Evolutionary conservation across 148 eudicot species (phyloP).

Genomic region (Persicaria maculosa): DNA sequence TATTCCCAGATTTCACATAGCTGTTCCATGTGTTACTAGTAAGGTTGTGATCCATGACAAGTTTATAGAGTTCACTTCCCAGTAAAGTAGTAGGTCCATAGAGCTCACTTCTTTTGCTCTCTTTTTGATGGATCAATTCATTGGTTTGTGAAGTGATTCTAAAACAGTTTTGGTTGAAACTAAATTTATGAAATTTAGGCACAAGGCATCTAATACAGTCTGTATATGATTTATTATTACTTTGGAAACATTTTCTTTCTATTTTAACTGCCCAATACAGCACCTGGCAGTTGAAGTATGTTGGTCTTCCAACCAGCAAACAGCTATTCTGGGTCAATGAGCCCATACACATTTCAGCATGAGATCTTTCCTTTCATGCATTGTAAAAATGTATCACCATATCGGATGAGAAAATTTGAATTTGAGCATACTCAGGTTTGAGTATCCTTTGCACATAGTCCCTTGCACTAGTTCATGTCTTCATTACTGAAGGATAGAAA

Average conservation of each 20-base stretch:
- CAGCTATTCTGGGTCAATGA: background rate
- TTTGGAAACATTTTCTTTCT: background rate
- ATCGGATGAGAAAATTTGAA: background rate
- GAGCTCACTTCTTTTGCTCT: no score
- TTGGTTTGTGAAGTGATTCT: no score
- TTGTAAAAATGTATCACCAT: background rate
- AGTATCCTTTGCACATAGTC: no score
- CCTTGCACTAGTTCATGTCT: background rate
- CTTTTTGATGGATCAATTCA: no score
- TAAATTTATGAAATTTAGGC: no score
- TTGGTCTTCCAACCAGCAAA: no score
- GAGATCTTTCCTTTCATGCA: background rate
- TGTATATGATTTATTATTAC: background rate
- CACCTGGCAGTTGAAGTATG: background rate
- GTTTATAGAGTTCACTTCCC: background rate
- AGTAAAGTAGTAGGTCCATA: background rate
- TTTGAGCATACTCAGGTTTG: no score
- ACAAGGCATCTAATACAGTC: no score
- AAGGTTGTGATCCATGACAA: background rate
- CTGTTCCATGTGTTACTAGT: constrained; percentile 6
- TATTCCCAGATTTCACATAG: constrained; percentile 8
- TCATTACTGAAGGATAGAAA: background rate
- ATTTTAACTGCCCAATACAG: background rate
- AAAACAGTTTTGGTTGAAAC: no score
- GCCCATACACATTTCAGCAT: background rate